These are phyloP conservation scores for Celoporthe dispersa DNA, from an alignment of 2,329 filamentous ascomycete species.

Conservation along the genomic window DNA sequence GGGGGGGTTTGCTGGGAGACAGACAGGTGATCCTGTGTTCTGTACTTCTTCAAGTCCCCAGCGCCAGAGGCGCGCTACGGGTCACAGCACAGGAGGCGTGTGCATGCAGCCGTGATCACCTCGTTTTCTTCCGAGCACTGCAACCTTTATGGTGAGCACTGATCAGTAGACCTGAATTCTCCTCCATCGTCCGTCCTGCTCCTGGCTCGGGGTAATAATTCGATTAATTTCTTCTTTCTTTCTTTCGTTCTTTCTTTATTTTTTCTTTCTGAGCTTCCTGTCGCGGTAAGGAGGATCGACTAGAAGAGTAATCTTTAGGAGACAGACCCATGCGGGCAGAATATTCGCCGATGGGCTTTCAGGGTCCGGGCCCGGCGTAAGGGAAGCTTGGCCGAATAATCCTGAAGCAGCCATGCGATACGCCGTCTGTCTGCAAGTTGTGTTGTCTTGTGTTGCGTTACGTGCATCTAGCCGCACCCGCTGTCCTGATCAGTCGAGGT, in stretches of 20 bases:
- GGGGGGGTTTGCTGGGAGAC: neutral
- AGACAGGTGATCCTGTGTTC: neutral
- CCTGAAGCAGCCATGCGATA: slow-evolving; percentile 14
- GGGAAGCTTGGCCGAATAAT: neutral
- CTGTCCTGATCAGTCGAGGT: slow-evolving; percentile 18
- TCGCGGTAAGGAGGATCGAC: slow-evolving; percentile 23
- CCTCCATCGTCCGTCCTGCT: neutral
- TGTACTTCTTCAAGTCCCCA: neutral
- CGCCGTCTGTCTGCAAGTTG: slow-evolving; percentile 15
- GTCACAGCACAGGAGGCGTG: slow-evolving; percentile 6
- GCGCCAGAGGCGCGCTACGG: neutral
- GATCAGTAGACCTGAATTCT: neutral
- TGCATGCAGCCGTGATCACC: slow-evolving; percentile 1
- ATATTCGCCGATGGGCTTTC: slow-evolving; percentile 1
- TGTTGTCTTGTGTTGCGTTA: slow-evolving; percentile 1
- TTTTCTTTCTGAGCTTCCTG: slow-evolving; percentile 13
- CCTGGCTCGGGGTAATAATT: too few species aligned
- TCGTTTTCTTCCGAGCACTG: slow-evolving; percentile 5
- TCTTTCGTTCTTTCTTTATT: neutral
- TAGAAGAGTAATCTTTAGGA: slow-evolving; percentile 23
- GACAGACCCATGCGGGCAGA: slow-evolving; percentile 3
- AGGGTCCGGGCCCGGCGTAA: neutral
- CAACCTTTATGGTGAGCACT: neutral
- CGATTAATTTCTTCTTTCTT: too few species aligned
- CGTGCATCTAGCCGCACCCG: slow-evolving; percentile 17